These are phyloP conservation scores for Phanerochaete carnosa DNA, from an alignment of 768 basidiomycete genomes.

Conservation along the genomic window DNA sequence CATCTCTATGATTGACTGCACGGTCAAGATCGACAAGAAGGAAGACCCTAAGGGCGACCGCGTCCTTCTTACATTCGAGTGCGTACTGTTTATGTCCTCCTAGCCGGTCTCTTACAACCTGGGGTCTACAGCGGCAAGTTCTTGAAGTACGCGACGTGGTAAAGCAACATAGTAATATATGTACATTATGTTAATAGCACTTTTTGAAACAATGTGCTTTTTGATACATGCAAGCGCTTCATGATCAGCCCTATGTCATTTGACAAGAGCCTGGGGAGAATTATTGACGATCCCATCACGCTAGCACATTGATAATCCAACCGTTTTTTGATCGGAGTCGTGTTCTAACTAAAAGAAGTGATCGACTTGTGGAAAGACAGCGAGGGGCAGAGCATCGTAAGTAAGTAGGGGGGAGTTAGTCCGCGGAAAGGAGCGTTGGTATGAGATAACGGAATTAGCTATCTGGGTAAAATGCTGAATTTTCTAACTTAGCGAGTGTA, in stretches of 20 bases:
- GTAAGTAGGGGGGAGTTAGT: neutral
- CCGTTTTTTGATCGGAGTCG: no score
- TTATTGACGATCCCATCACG: no score
- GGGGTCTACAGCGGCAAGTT: slow-evolving; percentile 61
- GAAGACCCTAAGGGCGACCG: slow-evolving; percentile 78
- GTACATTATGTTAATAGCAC: neutral
- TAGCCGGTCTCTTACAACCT: neutral
- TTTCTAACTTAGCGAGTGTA: neutral
- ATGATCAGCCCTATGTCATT: no score
- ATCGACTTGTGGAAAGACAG: neutral
- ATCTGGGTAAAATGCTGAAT: neutral
- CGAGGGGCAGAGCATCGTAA: neutral
- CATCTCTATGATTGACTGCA: slow-evolving; percentile 88
- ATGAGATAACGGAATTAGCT: neutral
- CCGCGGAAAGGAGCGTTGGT: neutral
- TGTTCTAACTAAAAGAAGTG: neutral
- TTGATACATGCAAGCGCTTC: no score
- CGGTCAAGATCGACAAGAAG: slow-evolving; percentile 63
- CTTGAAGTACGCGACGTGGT: slow-evolving; percentile 73
- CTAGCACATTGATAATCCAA: no score
- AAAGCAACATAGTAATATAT: neutral
- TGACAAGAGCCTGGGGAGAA: no score
- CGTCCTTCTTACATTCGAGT: slow-evolving; percentile 79
- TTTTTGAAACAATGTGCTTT: no score
- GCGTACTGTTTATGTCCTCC: slow-evolving; percentile 26